A percentile compares a stretch with the other conserved stretches of the same genome.
Conservation (phyloP, 495 filamentous ascomycete species). For the Lepidopterella palustris region DNA sequence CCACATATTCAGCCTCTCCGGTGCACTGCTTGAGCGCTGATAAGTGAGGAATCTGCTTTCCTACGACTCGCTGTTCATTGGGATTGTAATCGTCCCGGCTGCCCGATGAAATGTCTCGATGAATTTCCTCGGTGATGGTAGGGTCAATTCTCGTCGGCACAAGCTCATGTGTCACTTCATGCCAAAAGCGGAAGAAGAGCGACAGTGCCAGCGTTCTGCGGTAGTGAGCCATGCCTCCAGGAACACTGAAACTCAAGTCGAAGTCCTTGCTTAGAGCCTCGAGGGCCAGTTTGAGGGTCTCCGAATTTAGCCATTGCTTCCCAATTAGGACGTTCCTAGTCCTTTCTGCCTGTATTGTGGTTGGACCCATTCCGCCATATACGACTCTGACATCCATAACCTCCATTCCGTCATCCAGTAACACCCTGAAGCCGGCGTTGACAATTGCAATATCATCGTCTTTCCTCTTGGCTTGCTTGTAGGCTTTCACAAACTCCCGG, state of each 20-base stretch:
- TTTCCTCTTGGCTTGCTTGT: conserved; percentile 29
- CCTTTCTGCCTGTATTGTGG: conserved; percentile 12
- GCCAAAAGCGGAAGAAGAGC: conserved; percentile 30
- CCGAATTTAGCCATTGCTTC: conserved; percentile 15
- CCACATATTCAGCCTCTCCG: conserved; percentile 41
- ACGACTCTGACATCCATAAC: conserved; percentile 20
- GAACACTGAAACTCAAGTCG: conserved; percentile 20
- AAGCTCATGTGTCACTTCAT: conserved; percentile 18
- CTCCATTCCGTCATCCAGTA: conserved; percentile 6
- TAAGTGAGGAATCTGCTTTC: conserved; percentile 40
- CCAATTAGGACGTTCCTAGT: conserved; percentile 10
- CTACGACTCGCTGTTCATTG: conserved; percentile 38
- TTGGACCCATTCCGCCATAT: conserved; percentile 28
- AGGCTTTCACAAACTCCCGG: conserved; percentile 21
- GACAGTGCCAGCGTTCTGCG: conserved; percentile 23
- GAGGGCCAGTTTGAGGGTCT: conserved; percentile 15
- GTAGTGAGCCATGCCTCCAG: conserved; percentile 29
- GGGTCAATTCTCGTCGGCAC: conserved; percentile 44
- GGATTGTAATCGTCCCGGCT: conserved; percentile 46
- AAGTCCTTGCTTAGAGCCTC: conserved; percentile 16
- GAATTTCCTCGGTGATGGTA: conserved; percentile 53
- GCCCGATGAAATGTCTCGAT: conserved; percentile 53
- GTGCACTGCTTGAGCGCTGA: conserved; percentile 41
- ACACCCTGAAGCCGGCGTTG: conserved; percentile 17
- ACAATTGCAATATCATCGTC: conserved; percentile 31